phyloP scores from a whole-genome alignment of 2,329 filamentous ascomycete genomes.

The Fusarium albidum region DNA sequence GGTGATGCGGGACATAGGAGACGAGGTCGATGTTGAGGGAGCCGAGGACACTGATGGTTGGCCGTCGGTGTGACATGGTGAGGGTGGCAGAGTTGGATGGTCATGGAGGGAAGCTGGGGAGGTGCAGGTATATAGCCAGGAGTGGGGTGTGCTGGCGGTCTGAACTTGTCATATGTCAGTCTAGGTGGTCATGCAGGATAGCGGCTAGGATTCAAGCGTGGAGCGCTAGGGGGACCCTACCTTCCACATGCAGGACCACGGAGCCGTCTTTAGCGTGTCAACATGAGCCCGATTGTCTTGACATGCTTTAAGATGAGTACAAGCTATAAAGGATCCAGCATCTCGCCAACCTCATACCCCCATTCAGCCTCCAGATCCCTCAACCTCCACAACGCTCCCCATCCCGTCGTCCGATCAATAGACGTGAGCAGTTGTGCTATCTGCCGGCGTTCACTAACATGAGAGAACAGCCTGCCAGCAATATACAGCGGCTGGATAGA shows the following conservation, averaged over 20 bases:
- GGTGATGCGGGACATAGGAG: slow-evolving; percentile 72
- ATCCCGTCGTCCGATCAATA: slow-evolving; percentile 57
- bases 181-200: too few relatives aligned
- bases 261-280: neutral
- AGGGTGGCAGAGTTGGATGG: neutral
- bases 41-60: slow-evolving; percentile 57
- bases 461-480: slow-evolving; percentile 57
- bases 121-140: neutral
- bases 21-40: slow-evolving; percentile 79
- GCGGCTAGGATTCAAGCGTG: too few relatives aligned
- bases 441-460: slow-evolving; percentile 47
- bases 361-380: slow-evolving; percentile 53
- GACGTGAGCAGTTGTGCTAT: slow-evolving; percentile 50
- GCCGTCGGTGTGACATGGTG: slow-evolving; percentile 3
- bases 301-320: too few relatives aligned
- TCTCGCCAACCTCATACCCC: slow-evolving; percentile 41
- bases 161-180: too few relatives aligned
- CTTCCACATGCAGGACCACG: too few relatives aligned
- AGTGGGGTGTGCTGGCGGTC: neutral
- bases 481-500: slow-evolving; percentile 62
- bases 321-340: slow-evolving; percentile 2
- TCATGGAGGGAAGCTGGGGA: neutral
- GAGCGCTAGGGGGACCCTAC: too few relatives aligned
- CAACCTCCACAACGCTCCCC: slow-evolving; percentile 59
- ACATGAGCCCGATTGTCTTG: neutral